Percentiles rank a stretch among this genome's conserved stretches.
Conservation (phyloP, 1,284 basidiomycete species). For the Schizophyllum commune region DNA sequence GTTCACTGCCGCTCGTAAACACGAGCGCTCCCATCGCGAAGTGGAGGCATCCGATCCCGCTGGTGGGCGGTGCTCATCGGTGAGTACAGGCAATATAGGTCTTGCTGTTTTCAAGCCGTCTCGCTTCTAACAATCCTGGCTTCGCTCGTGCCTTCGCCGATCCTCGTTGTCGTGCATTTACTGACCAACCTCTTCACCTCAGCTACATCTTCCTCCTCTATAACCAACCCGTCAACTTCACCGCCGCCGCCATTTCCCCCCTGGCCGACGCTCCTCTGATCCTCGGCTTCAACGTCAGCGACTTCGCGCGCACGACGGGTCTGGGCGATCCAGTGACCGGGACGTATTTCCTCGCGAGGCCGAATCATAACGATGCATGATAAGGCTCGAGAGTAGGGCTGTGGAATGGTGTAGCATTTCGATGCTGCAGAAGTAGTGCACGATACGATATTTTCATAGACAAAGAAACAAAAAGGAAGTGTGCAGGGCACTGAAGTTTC, state of each 20-base stretch:
- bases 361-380: no score
- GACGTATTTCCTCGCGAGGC: slow-evolving; percentile 4
- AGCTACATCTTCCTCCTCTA: slow-evolving; percentile 68
- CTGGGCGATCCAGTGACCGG: slow-evolving; percentile 3
- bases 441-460: no score
- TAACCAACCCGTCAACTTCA: slow-evolving; percentile 53
- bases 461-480: no score
- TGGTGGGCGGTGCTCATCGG: slow-evolving; percentile 44
- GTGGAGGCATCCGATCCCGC: slow-evolving; percentile 40
- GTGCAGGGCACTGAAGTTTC: no score
- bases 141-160: no score
- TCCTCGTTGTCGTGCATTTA: slow-evolving; percentile 1
- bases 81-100: slow-evolving; percentile 15
- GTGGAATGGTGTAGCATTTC: no score
- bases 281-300: slow-evolving; percentile 34
- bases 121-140: no score
- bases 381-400: no score
- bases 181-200: slow-evolving; percentile 2
- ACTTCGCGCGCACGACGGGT: slow-evolving; percentile 30
- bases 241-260: slow-evolving; percentile 37
- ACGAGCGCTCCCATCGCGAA: slow-evolving; percentile 34
- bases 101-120: no score
- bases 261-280: slow-evolving; percentile 17
- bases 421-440: no score
- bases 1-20: slow-evolving; percentile 29